Percentiles rank a stretch among this genome's conserved stretches.
phyloP scores from a whole-genome alignment of 768 basidiomycete species.

The Kwoniella dendrophila region DNA sequence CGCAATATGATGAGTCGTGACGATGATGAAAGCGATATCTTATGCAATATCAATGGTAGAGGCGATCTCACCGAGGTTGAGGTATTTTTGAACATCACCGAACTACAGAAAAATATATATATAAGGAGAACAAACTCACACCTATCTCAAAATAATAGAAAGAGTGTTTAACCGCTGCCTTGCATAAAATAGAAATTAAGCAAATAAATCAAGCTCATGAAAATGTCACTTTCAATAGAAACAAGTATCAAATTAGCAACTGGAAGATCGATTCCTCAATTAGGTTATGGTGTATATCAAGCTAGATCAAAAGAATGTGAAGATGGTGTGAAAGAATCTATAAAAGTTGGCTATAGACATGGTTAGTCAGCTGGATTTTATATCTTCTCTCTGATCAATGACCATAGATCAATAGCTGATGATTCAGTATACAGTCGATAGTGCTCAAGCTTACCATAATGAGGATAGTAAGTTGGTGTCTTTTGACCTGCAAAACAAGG shows the following conservation, averaged over 20 bases:
- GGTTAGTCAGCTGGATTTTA: conserved; percentile 17
- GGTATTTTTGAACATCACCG: conserved; percentile 7
- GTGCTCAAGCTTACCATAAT: conserved; percentile 26
- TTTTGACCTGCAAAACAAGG: too few species aligned
- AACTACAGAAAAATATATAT: neutral
- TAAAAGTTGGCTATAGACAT: conserved; percentile 49
- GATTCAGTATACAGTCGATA: conserved; percentile 13
- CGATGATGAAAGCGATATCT: too few species aligned
- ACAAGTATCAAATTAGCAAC: conserved; percentile 37
- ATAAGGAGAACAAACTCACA: neutral
- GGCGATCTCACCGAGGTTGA: conserved; percentile 4
- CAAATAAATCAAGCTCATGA: neutral
- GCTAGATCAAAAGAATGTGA: conserved; percentile 40
- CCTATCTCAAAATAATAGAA: neutral
- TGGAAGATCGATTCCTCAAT: conserved; percentile 47
- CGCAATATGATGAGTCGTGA: neutral
- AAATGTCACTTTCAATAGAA: conserved; percentile 21
- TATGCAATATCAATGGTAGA: too few species aligned
- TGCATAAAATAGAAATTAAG: neutral
- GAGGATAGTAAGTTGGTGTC: conserved; percentile 28
- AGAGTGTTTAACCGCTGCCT: neutral
- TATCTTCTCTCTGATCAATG: too few species aligned
- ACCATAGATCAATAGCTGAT: neutral
- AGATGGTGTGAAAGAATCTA: conserved; percentile 35
- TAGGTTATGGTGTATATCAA: conserved; percentile 57